These are phyloP conservation scores for Vachellia pachyceras DNA, from an alignment of 306 rosid genomes.

Conservation along the genomic window DNA sequence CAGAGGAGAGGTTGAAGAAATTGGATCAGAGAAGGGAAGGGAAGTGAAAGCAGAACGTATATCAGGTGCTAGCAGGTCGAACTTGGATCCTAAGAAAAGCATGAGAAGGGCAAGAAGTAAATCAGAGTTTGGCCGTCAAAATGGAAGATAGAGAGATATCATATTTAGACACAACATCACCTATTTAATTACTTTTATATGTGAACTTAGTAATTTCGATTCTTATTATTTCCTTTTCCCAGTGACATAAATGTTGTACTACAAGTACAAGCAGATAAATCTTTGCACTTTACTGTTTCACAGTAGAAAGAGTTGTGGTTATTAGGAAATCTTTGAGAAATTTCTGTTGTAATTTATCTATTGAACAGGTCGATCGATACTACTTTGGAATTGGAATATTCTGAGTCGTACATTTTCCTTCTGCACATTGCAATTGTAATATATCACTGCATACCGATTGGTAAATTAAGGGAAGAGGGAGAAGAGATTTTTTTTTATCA, in stretches of 20 bases:
- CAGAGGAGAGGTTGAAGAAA: slow-evolving; percentile 52
- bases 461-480: background rate
- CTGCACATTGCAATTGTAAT: background rate
- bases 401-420: background rate
- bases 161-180: slow-evolving; percentile 18
- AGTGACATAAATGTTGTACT: slow-evolving; percentile 44
- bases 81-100: slow-evolving; percentile 59
- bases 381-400: background rate
- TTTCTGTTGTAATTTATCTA: background rate
- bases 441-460: background rate
- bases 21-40: slow-evolving; percentile 46
- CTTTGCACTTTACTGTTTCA: slow-evolving; percentile 34
- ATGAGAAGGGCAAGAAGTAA: slow-evolving; percentile 62
- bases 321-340: slow-evolving; percentile 13
- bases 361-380: background rate
- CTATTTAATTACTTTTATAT: background rate
- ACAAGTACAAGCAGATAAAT: slow-evolving; percentile 33
- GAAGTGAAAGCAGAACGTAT: slow-evolving; percentile 45
- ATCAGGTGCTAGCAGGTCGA: slow-evolving; percentile 48
- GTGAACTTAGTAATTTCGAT: slow-evolving; percentile 40
- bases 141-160: slow-evolving; percentile 57
- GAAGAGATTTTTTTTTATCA: no score
- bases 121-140: slow-evolving; percentile 69
- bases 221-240: slow-evolving; percentile 37
- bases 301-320: background rate